phyloP scores from a whole-genome alignment of 352 stramenopile species.

The Phytophthora megakarya region DNA sequence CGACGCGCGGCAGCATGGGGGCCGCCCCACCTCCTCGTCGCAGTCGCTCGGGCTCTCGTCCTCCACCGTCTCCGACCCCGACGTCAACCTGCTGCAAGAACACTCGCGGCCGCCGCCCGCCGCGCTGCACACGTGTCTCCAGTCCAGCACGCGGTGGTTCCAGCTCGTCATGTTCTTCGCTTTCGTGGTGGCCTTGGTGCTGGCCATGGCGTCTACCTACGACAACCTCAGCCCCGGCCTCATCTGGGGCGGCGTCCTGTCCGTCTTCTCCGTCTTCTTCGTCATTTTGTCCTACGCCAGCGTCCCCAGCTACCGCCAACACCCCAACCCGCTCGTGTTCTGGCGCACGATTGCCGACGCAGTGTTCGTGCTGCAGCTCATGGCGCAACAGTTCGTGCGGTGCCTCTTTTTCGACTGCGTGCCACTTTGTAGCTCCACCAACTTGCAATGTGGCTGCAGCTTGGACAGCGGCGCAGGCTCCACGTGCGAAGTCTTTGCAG shows the following conservation, averaged over 20 bases:
- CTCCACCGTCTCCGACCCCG: conserved; percentile 43
- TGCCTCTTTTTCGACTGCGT: conserved; percentile 84
- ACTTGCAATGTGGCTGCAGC: conserved; percentile 82
- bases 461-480: conserved; percentile 40
- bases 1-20: conserved; percentile 8
- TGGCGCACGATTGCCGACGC: conserved; percentile 87
- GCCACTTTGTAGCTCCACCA: conserved; percentile 69
- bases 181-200: conserved; percentile 63
- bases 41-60: conserved; percentile 45
- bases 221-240: conserved; percentile 78
- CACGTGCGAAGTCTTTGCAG: conserved; percentile 77
- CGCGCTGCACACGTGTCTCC: conserved; percentile 61
- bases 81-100: conserved; percentile 55
- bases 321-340: conserved; percentile 90
- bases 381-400: conserved; percentile 82
- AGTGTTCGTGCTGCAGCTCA: conserved; percentile 81
- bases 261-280: conserved; percentile 86
- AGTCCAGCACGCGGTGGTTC: conserved; percentile 83
- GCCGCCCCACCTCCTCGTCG: conserved; percentile 40
- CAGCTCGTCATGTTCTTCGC: conserved; percentile 85
- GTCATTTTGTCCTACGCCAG: conserved; percentile 86
- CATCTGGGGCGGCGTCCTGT: conserved; percentile 86
- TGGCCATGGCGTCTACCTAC: conserved; percentile 72
- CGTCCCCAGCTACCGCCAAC: conserved; percentile 79
- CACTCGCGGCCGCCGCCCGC: conserved; percentile 15